Evolutionary conservation across 352 stramenopile genomes (phyloP), one percentile per base, ranked within the genome.

Genomic region (Phytophthora nicotianae): DNA sequence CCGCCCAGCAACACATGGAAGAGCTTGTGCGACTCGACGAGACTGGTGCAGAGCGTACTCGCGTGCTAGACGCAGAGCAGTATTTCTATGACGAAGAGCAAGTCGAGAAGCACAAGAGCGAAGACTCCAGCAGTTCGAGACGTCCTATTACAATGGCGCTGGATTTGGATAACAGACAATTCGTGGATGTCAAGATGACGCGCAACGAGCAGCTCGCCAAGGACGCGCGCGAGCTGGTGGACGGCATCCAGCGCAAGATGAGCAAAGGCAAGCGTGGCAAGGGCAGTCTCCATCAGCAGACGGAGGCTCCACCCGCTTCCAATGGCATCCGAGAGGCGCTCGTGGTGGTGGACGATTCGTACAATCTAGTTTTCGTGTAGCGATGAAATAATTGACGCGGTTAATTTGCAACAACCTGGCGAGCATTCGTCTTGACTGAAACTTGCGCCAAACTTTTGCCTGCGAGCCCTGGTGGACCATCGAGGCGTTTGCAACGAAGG

Each of bases 151-250:
- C 66, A 27, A 67, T 83, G 64, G 73, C 72, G 50, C 62, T 86
- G 47, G 76, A 88, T 49, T 63, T 87, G 32, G 68, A 86, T 37
- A 83, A 61, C 23, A 62, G 58, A 6, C 72, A 75, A 50, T 83
- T 86, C 27, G 58, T 81, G 57, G 58, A 54, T 38, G 58, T 46
- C 19, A 73, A 62, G 49, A 77, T 88, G 24, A 40, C 56, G 6
- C 70, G 73, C 43, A 91, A 91, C 54, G 66, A 87, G 32, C 67
- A 86, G 29, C 77, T 91, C 20, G 37, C 61, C 20, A 83, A 78
- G 51, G 73, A 86, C 33, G 79, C 77, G 23, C 75, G 77, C 27
- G 76, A 88, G 17, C 32, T 91, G 26, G 62, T 79, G 43, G 75
- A 86, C 32, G 60, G 66, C 42, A 58, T 88, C 16, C 62, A 79